These are phyloP conservation scores for Ophiobolus disseminans DNA, from an alignment of 2,329 filamentous ascomycete species.

Conservation along the genomic window DNA sequence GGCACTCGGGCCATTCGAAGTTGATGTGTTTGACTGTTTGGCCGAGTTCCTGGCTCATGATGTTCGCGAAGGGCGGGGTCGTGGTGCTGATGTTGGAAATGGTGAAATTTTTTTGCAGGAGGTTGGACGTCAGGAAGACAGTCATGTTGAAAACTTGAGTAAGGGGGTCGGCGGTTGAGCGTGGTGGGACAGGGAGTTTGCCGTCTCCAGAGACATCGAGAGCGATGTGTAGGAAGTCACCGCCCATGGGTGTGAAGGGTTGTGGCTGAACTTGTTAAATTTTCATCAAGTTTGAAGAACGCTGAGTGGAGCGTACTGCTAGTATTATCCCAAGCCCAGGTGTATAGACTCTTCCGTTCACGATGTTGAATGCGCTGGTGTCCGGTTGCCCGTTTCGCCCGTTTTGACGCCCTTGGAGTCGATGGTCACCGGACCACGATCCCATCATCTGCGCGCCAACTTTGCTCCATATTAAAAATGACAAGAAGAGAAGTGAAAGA, in stretches of 20 bases:
- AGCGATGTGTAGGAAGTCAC: conserved; percentile 65
- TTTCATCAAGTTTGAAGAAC: background rate
- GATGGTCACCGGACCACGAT: conserved; percentile 16
- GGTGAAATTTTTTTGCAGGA: conserved; percentile 70
- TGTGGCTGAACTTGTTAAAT: conserved; percentile 36
- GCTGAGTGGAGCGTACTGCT: conserved; percentile 48
- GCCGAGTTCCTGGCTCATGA: conserved; percentile 68
- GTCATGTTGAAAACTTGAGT: conserved; percentile 69
- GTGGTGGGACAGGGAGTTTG: conserved; percentile 65
- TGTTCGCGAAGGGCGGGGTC: conserved; percentile 63
- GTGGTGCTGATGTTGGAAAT: conserved; percentile 67
- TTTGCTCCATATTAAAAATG: conserved; percentile 25
- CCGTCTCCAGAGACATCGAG: conserved; percentile 72
- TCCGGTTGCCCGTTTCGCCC: conserved; percentile 31
- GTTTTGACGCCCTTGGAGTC: conserved; percentile 24
- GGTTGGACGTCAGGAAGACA: conserved; percentile 71
- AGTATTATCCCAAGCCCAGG: conserved; percentile 72
- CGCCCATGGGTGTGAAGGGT: conserved; percentile 48
- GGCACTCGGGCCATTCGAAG: conserved; percentile 74
- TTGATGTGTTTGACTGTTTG: conserved; percentile 78
- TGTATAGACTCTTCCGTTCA: conserved; percentile 72
- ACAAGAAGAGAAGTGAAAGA: conserved; percentile 19
- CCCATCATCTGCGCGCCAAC: conserved; percentile 40
- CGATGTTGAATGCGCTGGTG: conserved; percentile 59
- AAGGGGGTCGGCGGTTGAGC: conserved; percentile 58